A percentile compares a stretch with the other conserved stretches of the same genome.
phyloP scores from a whole-genome alignment of 352 stramenopile species.

The Phytopythium montanum region DNA sequence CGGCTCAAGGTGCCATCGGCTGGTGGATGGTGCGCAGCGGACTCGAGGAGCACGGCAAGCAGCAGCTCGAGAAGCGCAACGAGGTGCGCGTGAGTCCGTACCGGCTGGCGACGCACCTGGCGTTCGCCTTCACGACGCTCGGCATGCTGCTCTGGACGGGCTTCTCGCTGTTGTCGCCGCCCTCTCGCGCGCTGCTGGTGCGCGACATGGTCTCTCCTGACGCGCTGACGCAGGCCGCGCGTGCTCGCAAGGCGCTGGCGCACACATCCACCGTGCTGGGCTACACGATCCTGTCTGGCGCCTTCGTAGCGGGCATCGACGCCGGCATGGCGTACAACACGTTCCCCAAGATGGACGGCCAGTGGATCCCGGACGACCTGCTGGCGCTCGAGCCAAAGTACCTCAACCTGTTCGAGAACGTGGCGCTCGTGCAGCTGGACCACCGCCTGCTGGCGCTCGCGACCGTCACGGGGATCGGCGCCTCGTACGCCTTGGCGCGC shows the following conservation, averaged over 20 bases:
- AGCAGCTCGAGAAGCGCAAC: constrained; percentile 75
- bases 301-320: constrained; percentile 98
- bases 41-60: constrained; percentile 90
- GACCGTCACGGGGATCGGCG: constrained; percentile 76
- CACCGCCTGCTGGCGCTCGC: constrained; percentile 94
- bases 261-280: constrained; percentile 60
- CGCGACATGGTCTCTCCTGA: constrained; percentile 82
- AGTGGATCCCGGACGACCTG: constrained; percentile 94
- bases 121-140: constrained; percentile 97
- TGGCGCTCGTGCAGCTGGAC: constrained; percentile 98
- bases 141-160: constrained; percentile 94
- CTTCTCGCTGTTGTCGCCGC: constrained; percentile 84
- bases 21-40: constrained; percentile 99
- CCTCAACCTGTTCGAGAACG: constrained; percentile 98
- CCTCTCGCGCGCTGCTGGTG: constrained; percentile 51
- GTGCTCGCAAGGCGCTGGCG: constrained; percentile 67
- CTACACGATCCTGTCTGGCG: constrained; percentile 85
- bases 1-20: constrained; percentile 84
- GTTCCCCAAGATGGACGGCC: constrained; percentile 95
- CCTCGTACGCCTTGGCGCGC: constrained; percentile 62
- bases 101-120: constrained; percentile 95
- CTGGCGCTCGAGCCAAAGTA: constrained; percentile 89
- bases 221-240: constrained; percentile 55
- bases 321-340: constrained; percentile 98
- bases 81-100: constrained; percentile 98